Evolutionary conservation across 2,329 filamentous ascomycete genomes (phyloP).

Genomic region (Botryotinia calthae): DNA sequence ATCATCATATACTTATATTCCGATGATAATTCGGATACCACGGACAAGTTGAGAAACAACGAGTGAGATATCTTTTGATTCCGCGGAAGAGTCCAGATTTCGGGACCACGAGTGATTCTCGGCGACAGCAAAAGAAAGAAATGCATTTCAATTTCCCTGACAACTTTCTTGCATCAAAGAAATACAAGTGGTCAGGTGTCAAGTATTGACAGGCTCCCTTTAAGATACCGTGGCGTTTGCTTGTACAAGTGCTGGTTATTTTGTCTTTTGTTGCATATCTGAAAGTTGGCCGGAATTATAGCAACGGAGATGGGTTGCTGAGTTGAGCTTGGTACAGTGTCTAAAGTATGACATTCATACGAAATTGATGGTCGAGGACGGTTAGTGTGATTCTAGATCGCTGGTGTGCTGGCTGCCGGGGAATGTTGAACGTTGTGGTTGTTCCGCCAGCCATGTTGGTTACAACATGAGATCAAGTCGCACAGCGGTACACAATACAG

Average conservation of each 20-base stretch:
- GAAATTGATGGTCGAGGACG: neutral
- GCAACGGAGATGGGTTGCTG: neutral
- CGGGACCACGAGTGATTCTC: neutral
- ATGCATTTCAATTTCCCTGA: neutral
- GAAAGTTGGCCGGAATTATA: conserved; percentile 16
- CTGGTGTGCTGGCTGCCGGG: conserved; percentile 10
- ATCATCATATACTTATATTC: conserved; percentile 1
- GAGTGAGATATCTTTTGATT: neutral
- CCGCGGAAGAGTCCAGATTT: neutral
- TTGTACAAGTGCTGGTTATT: conserved; percentile 1
- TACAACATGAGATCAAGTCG: conserved; percentile 2
- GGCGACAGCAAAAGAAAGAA: conserved; percentile 6
- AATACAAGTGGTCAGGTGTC: neutral
- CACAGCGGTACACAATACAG: neutral
- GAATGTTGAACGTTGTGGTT: conserved; percentile 14
- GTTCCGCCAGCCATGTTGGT: neutral
- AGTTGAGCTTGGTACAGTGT: conserved; percentile 6
- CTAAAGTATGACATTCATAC: neutral
- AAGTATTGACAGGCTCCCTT: neutral
- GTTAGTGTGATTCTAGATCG: conserved; percentile 3
- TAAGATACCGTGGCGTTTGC: neutral
- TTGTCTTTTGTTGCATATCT: conserved; percentile 19
- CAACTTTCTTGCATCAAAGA: neutral
- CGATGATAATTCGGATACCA: neutral
- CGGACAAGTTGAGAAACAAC: neutral